Evolutionary conservation across 345 rosid genomes (phyloP).

Genomic region (Pistacia atlantica): DNA sequence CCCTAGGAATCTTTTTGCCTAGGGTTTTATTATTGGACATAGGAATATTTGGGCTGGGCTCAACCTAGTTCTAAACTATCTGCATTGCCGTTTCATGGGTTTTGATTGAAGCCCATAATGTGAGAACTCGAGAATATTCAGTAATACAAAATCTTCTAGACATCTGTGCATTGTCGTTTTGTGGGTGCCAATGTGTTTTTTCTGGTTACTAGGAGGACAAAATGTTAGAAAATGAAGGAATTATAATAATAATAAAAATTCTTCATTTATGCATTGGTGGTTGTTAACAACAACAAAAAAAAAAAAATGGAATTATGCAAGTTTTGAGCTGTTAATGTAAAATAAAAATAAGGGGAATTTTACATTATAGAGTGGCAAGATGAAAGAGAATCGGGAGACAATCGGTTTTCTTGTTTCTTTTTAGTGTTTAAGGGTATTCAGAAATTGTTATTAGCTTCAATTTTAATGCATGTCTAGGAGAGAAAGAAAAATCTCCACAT

Average conservation of each 20-base stretch:
- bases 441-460: not conserved
- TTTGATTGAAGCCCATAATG: not conserved
- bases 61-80: not conserved
- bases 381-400: not conserved
- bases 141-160: too few species aligned
- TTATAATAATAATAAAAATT: too few species aligned
- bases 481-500: not conserved
- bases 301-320: too few species aligned
- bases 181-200: not conserved
- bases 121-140: too few species aligned
- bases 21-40: not conserved
- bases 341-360: too few species aligned
- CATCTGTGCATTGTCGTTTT: too few species aligned
- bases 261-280: too few species aligned
- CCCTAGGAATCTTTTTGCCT: not conserved
- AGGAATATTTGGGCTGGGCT: not conserved
- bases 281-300: too few species aligned
- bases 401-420: not conserved
- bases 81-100: not conserved
- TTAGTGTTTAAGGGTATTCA: not conserved
- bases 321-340: too few species aligned
- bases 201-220: not conserved
- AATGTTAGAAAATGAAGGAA: not conserved
- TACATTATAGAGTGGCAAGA: not conserved
- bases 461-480: not conserved